Percentiles rank a stretch among this genome's conserved stretches.
phyloP scores from a whole-genome alignment of 192 early-diverging fungal species.

The Coemansia sp. region DNA sequence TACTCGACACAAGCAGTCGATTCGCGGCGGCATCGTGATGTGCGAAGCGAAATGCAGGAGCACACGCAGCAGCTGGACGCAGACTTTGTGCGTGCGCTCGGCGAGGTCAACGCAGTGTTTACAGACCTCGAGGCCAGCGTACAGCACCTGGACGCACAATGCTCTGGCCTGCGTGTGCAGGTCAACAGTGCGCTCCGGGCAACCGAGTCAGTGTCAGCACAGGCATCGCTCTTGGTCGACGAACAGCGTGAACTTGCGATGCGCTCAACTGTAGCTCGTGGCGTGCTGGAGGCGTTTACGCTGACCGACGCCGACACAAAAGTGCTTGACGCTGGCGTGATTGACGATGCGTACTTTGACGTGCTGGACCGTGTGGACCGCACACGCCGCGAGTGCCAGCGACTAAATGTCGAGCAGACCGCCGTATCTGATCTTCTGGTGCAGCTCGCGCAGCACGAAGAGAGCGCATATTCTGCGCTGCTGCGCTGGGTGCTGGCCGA shows the following conservation, averaged over 20 bases:
- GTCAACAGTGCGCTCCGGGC: slow-evolving; percentile 23
- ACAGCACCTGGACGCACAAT: slow-evolving; percentile 19
- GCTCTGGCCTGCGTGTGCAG: slow-evolving; percentile 14
- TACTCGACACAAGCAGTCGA: slow-evolving; percentile 15
- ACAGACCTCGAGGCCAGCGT: slow-evolving; percentile 30
- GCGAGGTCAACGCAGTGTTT: slow-evolving; percentile 30
- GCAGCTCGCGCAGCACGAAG: slow-evolving; percentile 28
- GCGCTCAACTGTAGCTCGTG: slow-evolving; percentile 10
- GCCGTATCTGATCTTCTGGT: slow-evolving; percentile 15
- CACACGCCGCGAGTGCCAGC: slow-evolving; percentile 26
- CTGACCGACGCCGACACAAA: slow-evolving; percentile 5
- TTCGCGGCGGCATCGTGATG: slow-evolving; percentile 20
- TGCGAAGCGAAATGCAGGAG: slow-evolving; percentile 38
- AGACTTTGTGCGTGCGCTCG: slow-evolving; percentile 33
- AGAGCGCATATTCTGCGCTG: slow-evolving; percentile 18
- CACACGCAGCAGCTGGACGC: slow-evolving; percentile 18
- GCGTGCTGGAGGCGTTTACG: slow-evolving; percentile 20
- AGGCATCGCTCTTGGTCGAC: slow-evolving; percentile 28
- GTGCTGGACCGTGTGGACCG: slow-evolving; percentile 17
- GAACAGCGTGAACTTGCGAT: slow-evolving; percentile 28
- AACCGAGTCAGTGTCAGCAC: slow-evolving; percentile 20
- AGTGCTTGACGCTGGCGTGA: background rate
- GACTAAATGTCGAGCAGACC: slow-evolving; percentile 13
- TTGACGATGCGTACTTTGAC: slow-evolving; percentile 14
- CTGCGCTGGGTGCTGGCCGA: slow-evolving; percentile 35